Percentiles rank a stretch among this genome's conserved stretches.
Conservation (phyloP, 192 early-diverging fungal genomes). For the Coemansia biformis region DNA sequence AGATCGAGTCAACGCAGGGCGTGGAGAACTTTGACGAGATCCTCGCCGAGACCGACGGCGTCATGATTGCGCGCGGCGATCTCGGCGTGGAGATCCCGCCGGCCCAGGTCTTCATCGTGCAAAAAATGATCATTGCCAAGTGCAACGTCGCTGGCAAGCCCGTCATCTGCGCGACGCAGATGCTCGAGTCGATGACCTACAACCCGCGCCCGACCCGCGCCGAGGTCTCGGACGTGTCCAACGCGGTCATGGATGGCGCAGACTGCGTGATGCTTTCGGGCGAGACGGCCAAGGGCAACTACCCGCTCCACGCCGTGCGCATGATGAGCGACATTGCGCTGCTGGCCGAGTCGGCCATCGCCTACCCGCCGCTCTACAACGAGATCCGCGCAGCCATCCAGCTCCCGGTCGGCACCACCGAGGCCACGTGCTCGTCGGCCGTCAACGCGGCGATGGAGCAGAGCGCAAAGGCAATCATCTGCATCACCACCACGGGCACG, state of each 20-base stretch:
- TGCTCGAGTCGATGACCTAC: conserved; percentile 93
- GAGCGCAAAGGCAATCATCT: conserved; percentile 82
- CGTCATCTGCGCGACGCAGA: conserved; percentile 96
- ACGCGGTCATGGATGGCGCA: conserved; percentile 94
- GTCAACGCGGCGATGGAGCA: conserved; percentile 78
- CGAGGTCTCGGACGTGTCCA: conserved; percentile 97
- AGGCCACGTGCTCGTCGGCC: conserved; percentile 88
- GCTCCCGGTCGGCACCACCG: conserved; percentile 76
- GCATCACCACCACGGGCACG: conserved; percentile 83
- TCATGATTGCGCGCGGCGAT: conserved; percentile 99
- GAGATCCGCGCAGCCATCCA: conserved; percentile 71
- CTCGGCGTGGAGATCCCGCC: conserved; percentile 96
- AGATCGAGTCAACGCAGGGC: conserved; percentile 98
- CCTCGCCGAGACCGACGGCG: conserved; percentile 84
- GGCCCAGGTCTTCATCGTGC: conserved; percentile 84
- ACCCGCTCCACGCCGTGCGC: conserved; percentile 83
- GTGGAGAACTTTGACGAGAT: conserved; percentile 99
- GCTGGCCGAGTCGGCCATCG: conserved; percentile 88
- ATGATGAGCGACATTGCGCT: conserved; percentile 94
- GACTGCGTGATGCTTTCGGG: conserved; percentile 99
- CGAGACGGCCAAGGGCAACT: conserved; percentile 93
- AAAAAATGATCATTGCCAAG: conserved; percentile 99
- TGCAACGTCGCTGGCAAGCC: conserved; percentile 96
- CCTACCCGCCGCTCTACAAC: conserved; percentile 91
- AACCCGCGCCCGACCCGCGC: conserved; percentile 99